Percentiles rank a stretch among this genome's conserved stretches.
These are phyloP conservation scores for Irpex sp. DNA, from an alignment of 1,284 basidiomycete species.

Conservation along the genomic window DNA sequence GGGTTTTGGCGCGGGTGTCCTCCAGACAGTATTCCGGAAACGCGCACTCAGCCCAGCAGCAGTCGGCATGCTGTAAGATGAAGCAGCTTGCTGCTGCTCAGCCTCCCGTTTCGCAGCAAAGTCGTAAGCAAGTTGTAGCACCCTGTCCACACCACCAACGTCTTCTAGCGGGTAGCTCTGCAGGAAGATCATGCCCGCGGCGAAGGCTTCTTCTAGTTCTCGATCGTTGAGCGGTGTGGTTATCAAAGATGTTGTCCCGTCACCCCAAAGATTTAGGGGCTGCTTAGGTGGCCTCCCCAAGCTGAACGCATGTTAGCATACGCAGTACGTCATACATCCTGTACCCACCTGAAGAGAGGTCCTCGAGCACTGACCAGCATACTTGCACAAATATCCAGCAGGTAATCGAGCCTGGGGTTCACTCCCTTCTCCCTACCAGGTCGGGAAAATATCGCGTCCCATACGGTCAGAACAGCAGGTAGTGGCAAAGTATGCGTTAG, in stretches of 20 bases:
- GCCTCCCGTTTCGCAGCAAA: slow-evolving; percentile 48
- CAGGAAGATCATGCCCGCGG: slow-evolving; percentile 61
- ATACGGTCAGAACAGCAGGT: slow-evolving; percentile 52
- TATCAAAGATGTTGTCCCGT: slow-evolving; percentile 36
- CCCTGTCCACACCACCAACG: slow-evolving; percentile 63
- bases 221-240: slow-evolving; percentile 45
- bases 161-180: slow-evolving; percentile 59
- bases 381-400: slow-evolving; percentile 64
- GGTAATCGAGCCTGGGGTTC: slow-evolving; percentile 62
- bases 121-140: slow-evolving; percentile 66
- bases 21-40: slow-evolving; percentile 64
- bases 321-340: neutral
- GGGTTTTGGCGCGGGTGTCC: slow-evolving; percentile 21
- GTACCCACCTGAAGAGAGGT: slow-evolving; percentile 51
- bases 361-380: slow-evolving; percentile 60
- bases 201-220: slow-evolving; percentile 61
- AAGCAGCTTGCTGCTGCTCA: slow-evolving; percentile 25
- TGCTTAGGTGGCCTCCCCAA: slow-evolving; percentile 46
- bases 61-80: slow-evolving; percentile 21
- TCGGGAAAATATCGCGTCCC: slow-evolving; percentile 69
- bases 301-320: slow-evolving; percentile 30
- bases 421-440: slow-evolving; percentile 48
- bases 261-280: slow-evolving; percentile 51
- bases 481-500: slow-evolving; percentile 70
- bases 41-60: slow-evolving; percentile 49